Evolutionary conservation across 345 rosid species (phyloP).

Genomic region (Citrus sinensis): DNA sequence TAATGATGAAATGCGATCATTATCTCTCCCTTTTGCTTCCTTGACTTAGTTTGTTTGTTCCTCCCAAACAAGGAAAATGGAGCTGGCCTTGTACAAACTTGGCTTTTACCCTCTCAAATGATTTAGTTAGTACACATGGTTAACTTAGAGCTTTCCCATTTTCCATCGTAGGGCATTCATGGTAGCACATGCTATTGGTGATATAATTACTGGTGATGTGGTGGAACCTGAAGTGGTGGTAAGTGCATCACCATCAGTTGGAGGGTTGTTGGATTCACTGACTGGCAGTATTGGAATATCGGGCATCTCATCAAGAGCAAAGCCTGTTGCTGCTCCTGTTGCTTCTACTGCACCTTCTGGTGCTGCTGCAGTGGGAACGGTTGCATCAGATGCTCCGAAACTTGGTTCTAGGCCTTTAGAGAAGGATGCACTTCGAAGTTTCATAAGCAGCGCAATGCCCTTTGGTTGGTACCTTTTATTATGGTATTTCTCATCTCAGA

Average conservation of each 20-base stretch:
- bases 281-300: constrained; percentile 92
- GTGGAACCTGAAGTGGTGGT: constrained; percentile 86
- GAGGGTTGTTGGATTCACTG: constrained; percentile 90
- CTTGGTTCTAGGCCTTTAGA: constrained; percentile 74
- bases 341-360: constrained; percentile 58
- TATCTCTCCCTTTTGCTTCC: neutral
- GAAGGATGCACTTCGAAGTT: constrained; percentile 71
- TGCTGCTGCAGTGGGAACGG: constrained; percentile 45
- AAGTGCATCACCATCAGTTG: constrained; percentile 70
- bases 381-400: constrained; percentile 66
- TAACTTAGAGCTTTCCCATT: constrained; percentile 6
- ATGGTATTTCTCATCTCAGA: constrained; percentile 24
- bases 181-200: constrained; percentile 88
- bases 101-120: neutral
- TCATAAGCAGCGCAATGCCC: constrained; percentile 78
- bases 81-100: neutral
- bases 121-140: neutral
- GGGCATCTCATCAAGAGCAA: constrained; percentile 76
- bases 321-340: constrained; percentile 75
- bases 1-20: neutral
- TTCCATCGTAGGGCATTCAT: constrained; percentile 61
- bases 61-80: neutral
- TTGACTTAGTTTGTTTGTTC: neutral
- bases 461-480: constrained; percentile 66
- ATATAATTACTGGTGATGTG: constrained; percentile 69